Base-by-base conservation (phyloP, 441 rosid genomes). In the Populus hybrid region DNA sequence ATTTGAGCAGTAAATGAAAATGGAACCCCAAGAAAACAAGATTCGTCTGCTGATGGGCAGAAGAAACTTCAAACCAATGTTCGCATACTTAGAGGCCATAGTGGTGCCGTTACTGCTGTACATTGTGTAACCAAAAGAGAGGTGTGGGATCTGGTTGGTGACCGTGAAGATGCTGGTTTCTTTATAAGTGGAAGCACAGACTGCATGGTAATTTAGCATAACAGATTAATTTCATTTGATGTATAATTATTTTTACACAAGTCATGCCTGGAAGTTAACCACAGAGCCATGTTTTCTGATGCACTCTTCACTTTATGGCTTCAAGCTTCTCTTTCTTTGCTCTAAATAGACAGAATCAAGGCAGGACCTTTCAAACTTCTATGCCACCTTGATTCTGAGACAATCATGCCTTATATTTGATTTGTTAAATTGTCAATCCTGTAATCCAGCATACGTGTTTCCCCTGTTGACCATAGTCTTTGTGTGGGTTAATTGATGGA, bases 81-180 rank as follows among this genome's bases (percentile, higher is more conserved):
- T 71, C 98, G 99, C 71, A 82, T 90, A 75, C 91, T 97, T 63
- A 92, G 96, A 82, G 99, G 98, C 77, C 99, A 97, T 67, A 79
- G 86, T 73, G 98, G 99, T 86, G 94, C 99, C 71, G 84, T 97
- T 77, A 92, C 98, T 80, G 97, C 99, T 78, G 90, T 97, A 78
- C 99, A 93, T 80, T 92, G 95, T 90, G 99, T 97, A 77, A 94
- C 98, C 67, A 90, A 90, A 85, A 92, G 98, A 84, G 99, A 94
- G 87, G 99, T 97, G 33, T 93, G 98, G 90, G 99, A 97, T 89
- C 89, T 94, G 72, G 97, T 94, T 74, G 99, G 98, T 73, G 99
- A 94, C 77, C 99, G 98, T 69, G 99, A 97, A 86, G 99, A 94
- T 92, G 98, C 99, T 75, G 99, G 99, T 78, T 93, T 94, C 93